Evolutionary conservation across 768 basidiomycete genomes (phyloP).

Genomic region (Boletus reticuloceps): DNA sequence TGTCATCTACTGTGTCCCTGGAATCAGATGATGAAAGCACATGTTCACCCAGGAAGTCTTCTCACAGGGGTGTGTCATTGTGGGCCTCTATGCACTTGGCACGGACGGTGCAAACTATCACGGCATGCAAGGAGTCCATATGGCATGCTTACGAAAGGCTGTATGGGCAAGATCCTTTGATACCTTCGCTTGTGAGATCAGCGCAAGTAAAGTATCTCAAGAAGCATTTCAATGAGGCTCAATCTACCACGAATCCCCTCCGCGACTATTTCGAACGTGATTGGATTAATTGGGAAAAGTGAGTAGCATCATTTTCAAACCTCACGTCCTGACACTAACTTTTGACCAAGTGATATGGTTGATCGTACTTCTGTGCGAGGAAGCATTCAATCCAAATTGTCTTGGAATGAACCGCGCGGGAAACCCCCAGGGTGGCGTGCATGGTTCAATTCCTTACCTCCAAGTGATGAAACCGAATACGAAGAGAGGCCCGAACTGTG

Average conservation of each 20-base stretch:
- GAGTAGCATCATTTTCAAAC: conserved; percentile 18
- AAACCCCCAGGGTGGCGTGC: conserved; percentile 49
- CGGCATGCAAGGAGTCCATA: conserved; percentile 67
- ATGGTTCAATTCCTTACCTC: conserved; percentile 43
- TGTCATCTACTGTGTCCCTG: conserved; percentile 19
- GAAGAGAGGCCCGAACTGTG: conserved; percentile 35
- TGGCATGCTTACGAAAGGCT: conserved; percentile 60
- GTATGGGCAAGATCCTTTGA: conserved; percentile 37
- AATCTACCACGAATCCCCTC: conserved; percentile 32
- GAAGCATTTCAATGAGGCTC: conserved; percentile 18
- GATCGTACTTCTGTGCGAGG: conserved; percentile 65
- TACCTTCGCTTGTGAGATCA: conserved; percentile 38
- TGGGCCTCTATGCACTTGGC: conserved; percentile 66
- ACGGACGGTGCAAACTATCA: conserved; percentile 52
- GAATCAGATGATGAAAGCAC: conserved; percentile 29
- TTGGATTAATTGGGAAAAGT: conserved; percentile 74
- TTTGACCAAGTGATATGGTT: conserved; percentile 61
- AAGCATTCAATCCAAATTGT: conserved; percentile 42
- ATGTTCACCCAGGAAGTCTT: conserved; percentile 15
- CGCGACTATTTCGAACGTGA: conserved; percentile 63
- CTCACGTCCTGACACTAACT: conserved; percentile 5
- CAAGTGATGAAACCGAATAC: conserved; percentile 8
- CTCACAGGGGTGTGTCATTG: conserved; percentile 34
- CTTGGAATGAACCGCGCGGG: conserved; percentile 51
- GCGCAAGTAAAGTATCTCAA: conserved; percentile 30